Evolutionary conservation across 768 basidiomycete genomes (phyloP).

Genomic region (Termitomyces sp.): DNA sequence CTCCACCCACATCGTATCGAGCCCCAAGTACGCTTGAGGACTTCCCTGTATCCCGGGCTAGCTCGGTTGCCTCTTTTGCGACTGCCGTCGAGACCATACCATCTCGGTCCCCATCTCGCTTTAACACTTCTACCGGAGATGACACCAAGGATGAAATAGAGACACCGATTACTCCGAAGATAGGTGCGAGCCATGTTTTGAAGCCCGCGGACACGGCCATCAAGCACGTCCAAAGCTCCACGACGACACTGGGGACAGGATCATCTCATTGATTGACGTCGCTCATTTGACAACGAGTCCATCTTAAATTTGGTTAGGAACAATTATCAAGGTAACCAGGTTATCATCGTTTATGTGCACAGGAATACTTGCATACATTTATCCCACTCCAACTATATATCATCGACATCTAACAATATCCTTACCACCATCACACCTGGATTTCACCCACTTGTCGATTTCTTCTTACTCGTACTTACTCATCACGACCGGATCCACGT

Average conservation of each 20-base stretch:
- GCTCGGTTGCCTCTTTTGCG: constrained; percentile 30
- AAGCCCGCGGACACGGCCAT: constrained; percentile 5
- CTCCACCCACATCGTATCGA: constrained; percentile 12
- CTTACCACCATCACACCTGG: neutral
- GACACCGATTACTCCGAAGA: constrained; percentile 17
- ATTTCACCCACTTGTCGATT: neutral
- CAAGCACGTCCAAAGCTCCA: neutral
- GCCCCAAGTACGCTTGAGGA: constrained; percentile 9
- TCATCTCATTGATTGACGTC: neutral
- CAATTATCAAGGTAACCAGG: neutral
- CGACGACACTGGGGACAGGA: neutral
- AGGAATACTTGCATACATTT: neutral
- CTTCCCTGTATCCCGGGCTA: constrained; percentile 21
- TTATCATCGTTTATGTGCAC: neutral
- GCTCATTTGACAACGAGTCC: neutral
- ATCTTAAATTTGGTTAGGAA: neutral
- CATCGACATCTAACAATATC: neutral
- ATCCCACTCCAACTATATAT: neutral
- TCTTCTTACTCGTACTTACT: neutral
- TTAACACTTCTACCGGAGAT: neutral
- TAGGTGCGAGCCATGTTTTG: constrained; percentile 6
- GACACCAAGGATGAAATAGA: constrained; percentile 9
- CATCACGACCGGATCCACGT: neutral
- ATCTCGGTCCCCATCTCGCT: constrained; percentile 10
- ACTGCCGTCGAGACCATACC: constrained; percentile 32